Base-by-base conservation (phyloP, 495 filamentous ascomycete species). In the Penicillium arizonense region DNA sequence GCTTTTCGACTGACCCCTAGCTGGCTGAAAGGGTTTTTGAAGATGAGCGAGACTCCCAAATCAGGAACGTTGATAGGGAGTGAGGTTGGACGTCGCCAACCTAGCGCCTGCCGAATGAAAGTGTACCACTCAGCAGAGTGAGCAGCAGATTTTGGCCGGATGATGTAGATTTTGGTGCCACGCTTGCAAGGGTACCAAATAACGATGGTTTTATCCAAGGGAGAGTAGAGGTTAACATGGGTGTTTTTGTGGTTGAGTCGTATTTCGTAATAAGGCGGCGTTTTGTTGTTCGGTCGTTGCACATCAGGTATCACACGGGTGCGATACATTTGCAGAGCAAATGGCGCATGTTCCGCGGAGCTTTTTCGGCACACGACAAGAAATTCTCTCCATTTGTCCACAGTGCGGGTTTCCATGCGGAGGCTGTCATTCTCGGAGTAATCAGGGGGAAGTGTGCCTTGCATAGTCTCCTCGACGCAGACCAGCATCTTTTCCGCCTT, bases 401-500 rank as follows among this genome's bases (percentile, higher is more conserved):
- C 64, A 1, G 76, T 75, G 39, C 79, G 69, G n/a, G 81, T 80
- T 44, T 85, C 81, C 50, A 83, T 80, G 43, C 80, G 78, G 49
- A 81, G 59, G 52, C 82, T 87, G 38, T 80, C 76, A 55, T 87
- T 87, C 65, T 90, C 87, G 28, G 82, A 77, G 50, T 84, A 90
- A 52, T 88, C 85, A 5, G 74, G 72, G 9, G 84, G 81, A 8
- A 89, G 60, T 1, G 71, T 52, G 10, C 75, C 68, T 53, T 83
- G 74, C 16, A 65, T 32, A 0, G 83, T 81, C 32, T 75, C 67
- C 54, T 90, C 87, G 12, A 87, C 76, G 10, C 82, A 76, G 8
- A 90, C 81, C 10, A 90, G 77, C 87, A 90, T 90, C 35, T 78
- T 85, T 59, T 89, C 86, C 62, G 86, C 85, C 63, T 89, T 89